phyloP scores from a whole-genome alignment of 2,329 filamentous ascomycete genomes.

The Colletotrichum lini region DNA sequence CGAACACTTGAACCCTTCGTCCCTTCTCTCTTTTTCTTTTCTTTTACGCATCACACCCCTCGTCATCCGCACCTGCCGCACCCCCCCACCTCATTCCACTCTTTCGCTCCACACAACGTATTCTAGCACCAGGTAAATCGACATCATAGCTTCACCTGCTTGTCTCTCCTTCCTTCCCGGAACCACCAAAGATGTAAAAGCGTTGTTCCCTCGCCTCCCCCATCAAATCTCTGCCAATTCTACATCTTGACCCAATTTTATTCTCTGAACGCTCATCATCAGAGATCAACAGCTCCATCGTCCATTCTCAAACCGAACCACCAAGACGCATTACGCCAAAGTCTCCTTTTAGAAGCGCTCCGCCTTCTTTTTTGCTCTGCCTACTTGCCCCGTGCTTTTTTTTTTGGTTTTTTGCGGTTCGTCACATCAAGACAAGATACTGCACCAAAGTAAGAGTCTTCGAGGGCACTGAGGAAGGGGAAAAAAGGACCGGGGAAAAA shows the following conservation, averaged over 20 bases:
- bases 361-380: conserved; percentile 26
- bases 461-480: not conserved
- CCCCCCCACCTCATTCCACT: conserved; percentile 21
- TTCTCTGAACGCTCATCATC: conserved; percentile 39
- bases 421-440: conserved; percentile 5
- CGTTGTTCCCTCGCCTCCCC: conserved; percentile 44
- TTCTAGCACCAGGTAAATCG: conserved; percentile 41
- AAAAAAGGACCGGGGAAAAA: conserved; percentile 13
- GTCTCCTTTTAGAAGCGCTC: conserved; percentile 30
- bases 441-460: not conserved
- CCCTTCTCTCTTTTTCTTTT: conserved; percentile 13
- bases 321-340: conserved; percentile 18
- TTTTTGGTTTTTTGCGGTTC: conserved; percentile 5
- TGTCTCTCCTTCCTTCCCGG: conserved; percentile 42
- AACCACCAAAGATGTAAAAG: conserved; percentile 44
- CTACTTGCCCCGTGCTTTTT: conserved; percentile 24
- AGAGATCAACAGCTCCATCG: conserved; percentile 41
- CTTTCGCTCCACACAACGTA: conserved; percentile 41
- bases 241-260: conserved; percentile 40
- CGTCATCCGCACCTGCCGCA: not conserved
- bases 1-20: conserved; percentile 33
- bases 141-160: conserved; percentile 44
- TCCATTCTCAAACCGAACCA: conserved; percentile 37
- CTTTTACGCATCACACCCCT: not conserved
- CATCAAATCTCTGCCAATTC: conserved; percentile 28